Evolutionary conservation across 2,329 filamentous ascomycete genomes (phyloP), one percentile per base, ranked within the genome.

Genomic region (Talaromyces sp.): DNA sequence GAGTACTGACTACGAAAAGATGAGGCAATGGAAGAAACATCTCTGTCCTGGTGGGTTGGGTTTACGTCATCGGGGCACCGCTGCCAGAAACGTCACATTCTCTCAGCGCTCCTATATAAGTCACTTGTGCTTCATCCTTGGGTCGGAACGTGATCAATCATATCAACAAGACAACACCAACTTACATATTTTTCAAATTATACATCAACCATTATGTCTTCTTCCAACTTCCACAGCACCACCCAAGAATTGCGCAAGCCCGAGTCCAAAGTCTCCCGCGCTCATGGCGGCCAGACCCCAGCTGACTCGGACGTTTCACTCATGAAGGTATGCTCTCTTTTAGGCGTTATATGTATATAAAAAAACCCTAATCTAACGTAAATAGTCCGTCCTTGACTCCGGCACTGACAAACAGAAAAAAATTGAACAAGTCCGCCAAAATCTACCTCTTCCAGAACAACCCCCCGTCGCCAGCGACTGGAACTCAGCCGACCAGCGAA

Each of bases 401-500:
- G 76, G 78, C 70, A 76, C 72, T 60, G 67, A 80, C 79, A 91
- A 91, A 78, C 75, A 81, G 69, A 81, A 89, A 63, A 81, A 89
- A 77, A 89, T 93, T 74, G 85, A 88, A 61, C 79, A 90, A 76
- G 84, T 84, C 73, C 84, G 89, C 79, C 80, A 87, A 76, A 92
- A 92, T 79, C 87, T 96, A 37, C 90, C 90, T 60, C 86, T 93
- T 60, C 92, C 91, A 19, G 90, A 94, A 2, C 84, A 93, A 69
- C 91, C 91, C 24, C 90, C 90, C 1, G 81, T 79, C n/a, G 80
- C 87, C n/a, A 90, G 90, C 5, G 91, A 95, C 82, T 93, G 88
- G 84, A 88, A 93, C 75, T 91, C 89, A 0, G 82, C 85, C 60
- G 90, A 94, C 72, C 83, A 83, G 37, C 80, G 85, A 68, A 91